A percentile compares a stretch with the other conserved stretches of the same genome.
These are phyloP conservation scores for Aspergillus saccharolyticus DNA, from an alignment of 495 filamentous ascomycete genomes.

Conservation along the genomic window DNA sequence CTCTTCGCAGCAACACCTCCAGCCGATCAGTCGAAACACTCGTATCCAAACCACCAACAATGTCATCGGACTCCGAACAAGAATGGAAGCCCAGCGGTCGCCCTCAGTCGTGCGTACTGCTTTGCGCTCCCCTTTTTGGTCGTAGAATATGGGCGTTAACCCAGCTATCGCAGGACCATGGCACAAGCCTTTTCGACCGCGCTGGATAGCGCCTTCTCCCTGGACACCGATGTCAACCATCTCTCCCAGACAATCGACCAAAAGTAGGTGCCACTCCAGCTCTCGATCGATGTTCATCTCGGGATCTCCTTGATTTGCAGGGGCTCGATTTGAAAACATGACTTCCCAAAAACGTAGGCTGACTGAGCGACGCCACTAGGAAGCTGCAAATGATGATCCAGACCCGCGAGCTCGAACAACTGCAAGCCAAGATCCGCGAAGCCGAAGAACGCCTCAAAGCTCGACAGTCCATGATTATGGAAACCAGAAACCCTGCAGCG, in stretches of 20 bases:
- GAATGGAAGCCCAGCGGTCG: conserved; percentile 74
- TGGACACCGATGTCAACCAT: conserved; percentile 73
- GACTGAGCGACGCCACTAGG: conserved; percentile 19
- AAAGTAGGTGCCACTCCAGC: conserved; percentile 57
- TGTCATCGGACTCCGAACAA: conserved; percentile 60
- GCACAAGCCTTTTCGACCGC: conserved; percentile 81
- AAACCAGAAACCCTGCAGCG: conserved; percentile 3
- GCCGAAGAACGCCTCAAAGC: conserved; percentile 75
- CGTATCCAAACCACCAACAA: conserved; percentile 10
- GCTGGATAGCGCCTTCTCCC: conserved; percentile 82
- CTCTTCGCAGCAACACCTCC: conserved; percentile 3
- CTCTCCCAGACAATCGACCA: conserved; percentile 74
- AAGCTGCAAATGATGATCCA: conserved; percentile 72
- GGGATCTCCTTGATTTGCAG: not conserved
- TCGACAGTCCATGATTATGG: conserved; percentile 22
- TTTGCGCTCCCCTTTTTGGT: conserved; percentile 2
- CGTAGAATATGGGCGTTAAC: conserved; percentile 20
- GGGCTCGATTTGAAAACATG: not conserved
- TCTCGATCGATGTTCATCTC: not conserved
- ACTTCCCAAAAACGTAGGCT: not conserved
- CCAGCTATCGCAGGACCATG: conserved; percentile 59
- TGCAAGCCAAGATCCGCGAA: conserved; percentile 77
- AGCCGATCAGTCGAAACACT: not conserved
- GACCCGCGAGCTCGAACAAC: conserved; percentile 72
- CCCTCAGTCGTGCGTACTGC: conserved; percentile 71